These are phyloP conservation scores for Verticillium nonalfalfae DNA, from an alignment of 2,329 filamentous ascomycete species.

Conservation along the genomic window DNA sequence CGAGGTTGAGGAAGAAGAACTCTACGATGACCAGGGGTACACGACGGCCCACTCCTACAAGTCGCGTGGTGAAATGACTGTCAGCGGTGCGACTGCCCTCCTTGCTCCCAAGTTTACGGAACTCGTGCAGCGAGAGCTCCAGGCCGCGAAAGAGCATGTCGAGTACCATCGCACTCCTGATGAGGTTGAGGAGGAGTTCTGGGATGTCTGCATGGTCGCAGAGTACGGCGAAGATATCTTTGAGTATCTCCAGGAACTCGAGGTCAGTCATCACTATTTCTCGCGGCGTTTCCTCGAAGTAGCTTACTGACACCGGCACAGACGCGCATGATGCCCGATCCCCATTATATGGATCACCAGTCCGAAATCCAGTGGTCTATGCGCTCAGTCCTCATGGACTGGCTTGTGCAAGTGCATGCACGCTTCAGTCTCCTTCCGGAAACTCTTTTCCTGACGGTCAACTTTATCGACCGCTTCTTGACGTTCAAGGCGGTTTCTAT, in stretches of 20 bases:
- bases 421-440: slow-evolving; percentile 89
- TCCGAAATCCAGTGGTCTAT: slow-evolving; percentile 99
- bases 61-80: slow-evolving; percentile 62
- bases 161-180: slow-evolving; percentile 59
- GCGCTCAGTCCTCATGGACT: slow-evolving; percentile 95
- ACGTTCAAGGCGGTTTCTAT: slow-evolving; percentile 92
- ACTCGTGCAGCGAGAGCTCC: slow-evolving; percentile 67
- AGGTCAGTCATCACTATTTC: slow-evolving; percentile 51
- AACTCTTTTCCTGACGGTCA: slow-evolving; percentile 89
- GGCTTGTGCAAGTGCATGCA: slow-evolving; percentile 92
- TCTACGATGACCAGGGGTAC: slow-evolving; percentile 62
- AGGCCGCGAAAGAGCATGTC: slow-evolving; percentile 57
- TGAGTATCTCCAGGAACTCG: slow-evolving; percentile 79
- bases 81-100: slow-evolving; percentile 46
- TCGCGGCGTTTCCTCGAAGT: slow-evolving; percentile 8
- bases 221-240: slow-evolving; percentile 98
- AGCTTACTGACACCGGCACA: slow-evolving; percentile 27
- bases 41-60: slow-evolving; percentile 70
- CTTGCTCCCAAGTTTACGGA: slow-evolving; percentile 67
- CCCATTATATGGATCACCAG: slow-evolving; percentile 95
- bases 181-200: slow-evolving; percentile 81
- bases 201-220: slow-evolving; percentile 95
- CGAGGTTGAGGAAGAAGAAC: slow-evolving; percentile 61
- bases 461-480: slow-evolving; percentile 96
- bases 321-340: slow-evolving; percentile 77